A percentile compares a stretch with the other conserved stretches of the same genome.
Evolutionary conservation across 1,284 basidiomycete species (phyloP).

Genomic region (Leccinum fallax): DNA sequence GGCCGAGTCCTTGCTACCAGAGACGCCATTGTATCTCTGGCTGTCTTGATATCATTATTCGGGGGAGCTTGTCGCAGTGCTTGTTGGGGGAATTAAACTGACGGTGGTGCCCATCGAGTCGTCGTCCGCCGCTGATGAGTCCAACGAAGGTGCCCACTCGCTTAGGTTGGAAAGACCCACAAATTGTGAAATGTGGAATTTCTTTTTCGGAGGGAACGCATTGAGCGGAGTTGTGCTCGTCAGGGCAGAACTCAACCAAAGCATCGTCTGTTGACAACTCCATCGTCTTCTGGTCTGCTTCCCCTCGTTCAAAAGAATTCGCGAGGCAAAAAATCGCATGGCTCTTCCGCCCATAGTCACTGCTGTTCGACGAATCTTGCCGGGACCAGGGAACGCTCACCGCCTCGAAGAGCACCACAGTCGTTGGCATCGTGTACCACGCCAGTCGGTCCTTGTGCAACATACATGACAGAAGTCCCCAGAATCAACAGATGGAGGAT

Average conservation of each 20-base stretch:
- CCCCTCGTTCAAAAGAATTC: neutral
- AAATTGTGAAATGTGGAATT: conserved; percentile 20
- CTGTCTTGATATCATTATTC: too few species aligned
- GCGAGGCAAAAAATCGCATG: conserved; percentile 2
- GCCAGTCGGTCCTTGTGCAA: neutral
- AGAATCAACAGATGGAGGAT: conserved; percentile 5
- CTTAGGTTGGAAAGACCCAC: neutral
- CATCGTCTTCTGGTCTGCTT: neutral
- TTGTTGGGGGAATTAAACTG: neutral
- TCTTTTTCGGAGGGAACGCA: conserved; percentile 9
- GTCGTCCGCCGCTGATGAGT: neutral
- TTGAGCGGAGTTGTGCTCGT: conserved; percentile 25
- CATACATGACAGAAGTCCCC: conserved; percentile 4
- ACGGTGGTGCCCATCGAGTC: neutral
- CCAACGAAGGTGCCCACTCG: neutral
- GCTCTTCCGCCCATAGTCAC: conserved; percentile 4
- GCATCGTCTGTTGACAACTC: neutral
- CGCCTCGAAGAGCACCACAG: conserved; percentile 12
- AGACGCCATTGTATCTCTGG: neutral
- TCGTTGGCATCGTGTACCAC: conserved; percentile 1
- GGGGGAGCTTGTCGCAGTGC: too few species aligned
- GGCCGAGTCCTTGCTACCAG: neutral
- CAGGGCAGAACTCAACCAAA: conserved; percentile 3
- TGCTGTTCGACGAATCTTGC: neutral
- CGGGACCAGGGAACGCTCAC: conserved; percentile 8